Conservation (phyloP, 352 stramenopile genomes). For the Phytopythium mirpurense region DNA sequence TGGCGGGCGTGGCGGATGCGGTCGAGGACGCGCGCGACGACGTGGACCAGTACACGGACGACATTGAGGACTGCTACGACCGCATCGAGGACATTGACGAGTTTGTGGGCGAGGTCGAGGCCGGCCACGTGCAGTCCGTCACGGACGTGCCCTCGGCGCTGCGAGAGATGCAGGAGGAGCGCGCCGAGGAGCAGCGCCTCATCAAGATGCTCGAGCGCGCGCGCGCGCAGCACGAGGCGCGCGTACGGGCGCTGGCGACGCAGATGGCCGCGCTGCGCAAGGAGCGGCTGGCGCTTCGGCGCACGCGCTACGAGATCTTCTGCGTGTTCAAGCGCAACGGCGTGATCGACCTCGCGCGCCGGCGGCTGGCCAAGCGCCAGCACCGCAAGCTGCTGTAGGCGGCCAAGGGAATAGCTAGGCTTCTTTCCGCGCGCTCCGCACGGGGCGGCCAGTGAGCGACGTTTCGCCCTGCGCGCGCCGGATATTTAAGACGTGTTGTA, state of each 20-base stretch:
- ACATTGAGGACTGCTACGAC: constrained; percentile 38
- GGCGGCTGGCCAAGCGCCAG: constrained; percentile 21
- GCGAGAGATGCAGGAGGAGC: constrained; percentile 31
- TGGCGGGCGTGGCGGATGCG: constrained; percentile 26
- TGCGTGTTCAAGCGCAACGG: constrained; percentile 35
- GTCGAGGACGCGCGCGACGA: constrained; percentile 34
- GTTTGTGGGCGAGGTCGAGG: constrained; percentile 29
- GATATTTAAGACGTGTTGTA: too few species aligned
- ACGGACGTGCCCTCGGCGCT: constrained; percentile 23
- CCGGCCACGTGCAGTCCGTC: constrained; percentile 25
- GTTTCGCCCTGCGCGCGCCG: too few species aligned
- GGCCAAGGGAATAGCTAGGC: too few species aligned
- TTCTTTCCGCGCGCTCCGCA: too few species aligned
- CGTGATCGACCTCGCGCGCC: constrained; percentile 32
- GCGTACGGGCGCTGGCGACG: constrained; percentile 20
- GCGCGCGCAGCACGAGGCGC: constrained; percentile 24
- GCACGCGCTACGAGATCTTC: constrained; percentile 33
- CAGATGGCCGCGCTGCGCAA: constrained; percentile 19
- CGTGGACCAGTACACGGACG: constrained; percentile 33
- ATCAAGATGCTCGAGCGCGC: constrained; percentile 28
- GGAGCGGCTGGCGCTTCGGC: constrained; percentile 23
- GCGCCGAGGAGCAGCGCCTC: constrained; percentile 31
- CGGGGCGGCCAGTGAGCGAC: too few species aligned
- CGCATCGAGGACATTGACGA: constrained; percentile 38
- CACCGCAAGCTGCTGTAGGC: constrained; percentile 29